Evolutionary conservation across 1,284 basidiomycete genomes (phyloP).

Genomic region (Rhodotorula sp.): DNA sequence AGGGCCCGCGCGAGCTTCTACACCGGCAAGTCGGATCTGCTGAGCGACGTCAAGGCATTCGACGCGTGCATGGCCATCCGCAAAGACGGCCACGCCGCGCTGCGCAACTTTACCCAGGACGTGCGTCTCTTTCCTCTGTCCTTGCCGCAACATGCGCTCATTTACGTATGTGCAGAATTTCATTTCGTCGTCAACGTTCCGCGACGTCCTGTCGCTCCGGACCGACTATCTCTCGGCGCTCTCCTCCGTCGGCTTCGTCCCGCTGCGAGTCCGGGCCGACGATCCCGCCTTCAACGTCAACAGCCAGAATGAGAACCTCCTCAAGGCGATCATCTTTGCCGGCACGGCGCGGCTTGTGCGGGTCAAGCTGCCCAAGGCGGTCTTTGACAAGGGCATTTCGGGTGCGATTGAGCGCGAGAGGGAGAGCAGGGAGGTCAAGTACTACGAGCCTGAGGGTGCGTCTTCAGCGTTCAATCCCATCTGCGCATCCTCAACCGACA

Average conservation of each 20-base stretch:
- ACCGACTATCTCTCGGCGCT: constrained; percentile 75
- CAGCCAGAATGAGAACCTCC: constrained; percentile 65
- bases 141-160: neutral
- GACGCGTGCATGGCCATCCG: constrained; percentile 65
- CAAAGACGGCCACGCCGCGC: constrained; percentile 58
- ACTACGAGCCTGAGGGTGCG: constrained; percentile 63
- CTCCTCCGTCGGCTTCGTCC: constrained; percentile 67
- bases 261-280: constrained; percentile 16
- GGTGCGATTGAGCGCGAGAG: constrained; percentile 80
- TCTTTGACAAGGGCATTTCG: constrained; percentile 77
- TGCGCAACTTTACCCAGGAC: constrained; percentile 71
- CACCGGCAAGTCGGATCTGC: constrained; percentile 76
- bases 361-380: constrained; percentile 72
- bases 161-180: constrained; percentile 63
- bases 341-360: constrained; percentile 57
- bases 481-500: neutral
- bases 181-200: constrained; percentile 70
- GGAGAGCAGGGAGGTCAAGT: constrained; percentile 74
- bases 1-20: constrained; percentile 72
- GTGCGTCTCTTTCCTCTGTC: constrained; percentile 52
- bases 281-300: constrained; percentile 40
- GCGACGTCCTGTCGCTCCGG: constrained; percentile 79
- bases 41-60: constrained; percentile 79
- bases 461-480: neutral
- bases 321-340: constrained; percentile 78